Conservation (phyloP, 306 rosid genomes). For the Inga oerstediana region DNA sequence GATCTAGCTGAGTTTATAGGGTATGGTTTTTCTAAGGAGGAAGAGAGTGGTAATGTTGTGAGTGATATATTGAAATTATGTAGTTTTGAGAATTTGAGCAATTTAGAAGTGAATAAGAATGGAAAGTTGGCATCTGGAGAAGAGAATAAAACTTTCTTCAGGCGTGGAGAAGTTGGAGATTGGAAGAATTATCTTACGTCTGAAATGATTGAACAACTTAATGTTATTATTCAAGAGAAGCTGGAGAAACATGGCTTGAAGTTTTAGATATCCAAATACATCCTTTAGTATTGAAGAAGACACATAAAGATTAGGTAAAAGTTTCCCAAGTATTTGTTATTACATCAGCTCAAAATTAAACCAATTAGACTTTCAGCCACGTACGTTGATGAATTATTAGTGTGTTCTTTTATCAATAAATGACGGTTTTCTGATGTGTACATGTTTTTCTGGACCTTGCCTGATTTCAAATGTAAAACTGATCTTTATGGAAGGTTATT, state of each 20-base stretch:
- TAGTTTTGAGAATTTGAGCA: constrained; percentile 43
- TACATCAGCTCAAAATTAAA: not conserved
- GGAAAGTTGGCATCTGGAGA: constrained; percentile 34
- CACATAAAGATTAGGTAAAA: not conserved
- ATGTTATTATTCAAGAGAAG: constrained; percentile 20
- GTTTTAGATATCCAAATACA: not conserved
- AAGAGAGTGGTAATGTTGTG: constrained; percentile 30
- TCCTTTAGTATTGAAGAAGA: not conserved
- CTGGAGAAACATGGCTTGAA: constrained; percentile 20
- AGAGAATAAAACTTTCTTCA: constrained; percentile 29
- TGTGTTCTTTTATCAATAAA: not conserved
- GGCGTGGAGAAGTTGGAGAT: constrained; percentile 41
- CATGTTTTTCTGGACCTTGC: not conserved
- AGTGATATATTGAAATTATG: constrained; percentile 37
- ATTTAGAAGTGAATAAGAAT: constrained; percentile 45
- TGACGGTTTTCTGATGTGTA: not conserved
- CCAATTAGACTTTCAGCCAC: not conserved
- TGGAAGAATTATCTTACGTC: constrained; percentile 34
- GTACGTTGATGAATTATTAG: not conserved
- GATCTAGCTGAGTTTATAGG: constrained; percentile 22
- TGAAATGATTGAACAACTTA: constrained; percentile 28
- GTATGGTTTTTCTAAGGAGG: constrained; percentile 13
- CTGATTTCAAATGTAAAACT: not conserved
- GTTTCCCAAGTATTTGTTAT: not conserved
- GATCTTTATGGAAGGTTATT: too few relatives aligned